phyloP scores from a whole-genome alignment of 2,329 filamentous ascomycete genomes.

The Hymenoscyphus repandus region DNA sequence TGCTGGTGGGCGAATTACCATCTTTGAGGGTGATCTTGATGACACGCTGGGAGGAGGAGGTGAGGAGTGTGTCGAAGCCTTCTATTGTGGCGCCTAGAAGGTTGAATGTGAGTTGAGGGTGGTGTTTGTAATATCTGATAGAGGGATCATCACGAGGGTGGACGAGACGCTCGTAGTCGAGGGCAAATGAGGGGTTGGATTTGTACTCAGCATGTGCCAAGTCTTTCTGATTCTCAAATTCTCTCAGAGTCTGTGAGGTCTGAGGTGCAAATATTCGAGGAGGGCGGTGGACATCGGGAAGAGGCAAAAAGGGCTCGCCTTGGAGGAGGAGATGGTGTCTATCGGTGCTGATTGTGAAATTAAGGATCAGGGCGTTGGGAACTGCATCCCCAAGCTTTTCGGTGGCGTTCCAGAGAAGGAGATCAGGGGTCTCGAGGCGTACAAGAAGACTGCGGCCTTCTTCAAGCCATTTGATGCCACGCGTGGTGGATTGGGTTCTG shows the following conservation, averaged over 20 bases:
- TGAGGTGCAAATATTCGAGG: constrained; percentile 16
- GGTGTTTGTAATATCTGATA: constrained; percentile 5
- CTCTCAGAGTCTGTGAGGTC: background rate
- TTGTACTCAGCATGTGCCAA: background rate
- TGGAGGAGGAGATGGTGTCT: constrained; percentile 18
- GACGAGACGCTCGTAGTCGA: constrained; percentile 10
- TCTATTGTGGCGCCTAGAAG: constrained; percentile 9
- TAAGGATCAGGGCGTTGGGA: constrained; percentile 18
- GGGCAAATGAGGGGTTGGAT: background rate
- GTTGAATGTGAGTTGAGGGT: constrained; percentile 5
- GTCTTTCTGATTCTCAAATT: background rate
- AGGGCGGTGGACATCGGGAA: constrained; percentile 12
- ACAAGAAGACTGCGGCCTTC: constrained; percentile 16
- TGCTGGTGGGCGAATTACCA: background rate
- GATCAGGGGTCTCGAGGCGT: constrained; percentile 15
- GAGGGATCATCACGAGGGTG: constrained; percentile 7
- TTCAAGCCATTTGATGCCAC: constrained; percentile 21
- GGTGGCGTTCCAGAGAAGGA: constrained; percentile 12
- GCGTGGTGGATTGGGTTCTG: constrained; percentile 38
- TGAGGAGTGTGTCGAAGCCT: constrained; percentile 4
- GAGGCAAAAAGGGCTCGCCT: constrained; percentile 17
- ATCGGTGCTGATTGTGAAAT: constrained; percentile 20
- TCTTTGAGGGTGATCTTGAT: constrained; percentile 2
- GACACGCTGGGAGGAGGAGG: background rate
- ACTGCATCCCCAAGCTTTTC: constrained; percentile 8